Evolutionary conservation across 495 filamentous ascomycete genomes (phyloP).

Genomic region (Letharia columbiana): DNA sequence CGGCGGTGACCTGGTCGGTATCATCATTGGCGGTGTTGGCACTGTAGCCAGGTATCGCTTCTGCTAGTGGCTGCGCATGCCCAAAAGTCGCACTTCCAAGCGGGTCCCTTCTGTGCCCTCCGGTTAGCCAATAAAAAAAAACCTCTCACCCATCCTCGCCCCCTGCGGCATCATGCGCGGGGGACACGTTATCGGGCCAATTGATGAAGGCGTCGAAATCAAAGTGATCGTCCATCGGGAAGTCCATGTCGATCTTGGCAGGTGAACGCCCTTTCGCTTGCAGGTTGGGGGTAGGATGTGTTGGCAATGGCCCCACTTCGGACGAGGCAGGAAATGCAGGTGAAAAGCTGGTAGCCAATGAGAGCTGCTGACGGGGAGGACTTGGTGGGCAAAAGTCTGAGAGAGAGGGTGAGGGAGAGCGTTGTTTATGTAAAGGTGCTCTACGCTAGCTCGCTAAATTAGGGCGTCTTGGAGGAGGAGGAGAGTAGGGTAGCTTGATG

Average conservation of each 20-base stretch:
- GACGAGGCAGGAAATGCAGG: neutral
- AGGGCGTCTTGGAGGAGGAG: neutral
- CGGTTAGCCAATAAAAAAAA: slow-evolving; percentile 8
- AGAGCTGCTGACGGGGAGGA: neutral
- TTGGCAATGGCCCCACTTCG: neutral
- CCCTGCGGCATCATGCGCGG: neutral
- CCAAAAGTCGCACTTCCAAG: neutral
- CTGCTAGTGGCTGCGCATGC: neutral
- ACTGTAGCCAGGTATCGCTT: neutral
- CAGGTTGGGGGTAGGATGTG: neutral
- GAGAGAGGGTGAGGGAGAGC: neutral
- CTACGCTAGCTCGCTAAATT: neutral
- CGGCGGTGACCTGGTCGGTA: neutral
- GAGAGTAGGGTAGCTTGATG: neutral
- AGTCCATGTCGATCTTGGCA: neutral
- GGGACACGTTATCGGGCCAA: neutral
- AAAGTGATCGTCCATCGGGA: neutral
- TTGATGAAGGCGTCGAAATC: slow-evolving; percentile 1
- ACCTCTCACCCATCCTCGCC: slow-evolving; percentile 1
- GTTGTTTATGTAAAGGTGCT: neutral
- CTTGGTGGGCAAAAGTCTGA: neutral
- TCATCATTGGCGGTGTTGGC: neutral
- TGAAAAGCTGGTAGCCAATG: slow-evolving; percentile 1
- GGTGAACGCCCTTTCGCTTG: neutral
- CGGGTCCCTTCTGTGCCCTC: neutral